Evolutionary conservation across 177 flowering plant genomes (phyloP).

Genomic region (Telopea speciosissima): DNA sequence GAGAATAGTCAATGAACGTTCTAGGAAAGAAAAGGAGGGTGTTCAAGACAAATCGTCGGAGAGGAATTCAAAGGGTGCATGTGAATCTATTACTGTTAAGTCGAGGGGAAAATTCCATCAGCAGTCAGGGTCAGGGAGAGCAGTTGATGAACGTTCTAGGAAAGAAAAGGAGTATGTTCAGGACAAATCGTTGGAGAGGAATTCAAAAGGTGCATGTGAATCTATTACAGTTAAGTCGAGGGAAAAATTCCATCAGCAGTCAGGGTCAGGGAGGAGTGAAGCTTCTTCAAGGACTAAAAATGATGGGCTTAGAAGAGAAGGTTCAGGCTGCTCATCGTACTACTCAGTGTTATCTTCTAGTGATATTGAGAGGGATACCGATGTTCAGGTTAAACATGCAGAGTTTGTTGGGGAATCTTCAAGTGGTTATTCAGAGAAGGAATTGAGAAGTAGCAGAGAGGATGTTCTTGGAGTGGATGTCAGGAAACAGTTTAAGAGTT

Average conservation of each 20-base stretch:
- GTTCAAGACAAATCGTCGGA: conserved; percentile 19
- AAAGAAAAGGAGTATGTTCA: conserved; percentile 26
- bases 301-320: conserved; percentile 17
- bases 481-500: conserved; percentile 21
- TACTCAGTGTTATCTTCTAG: conserved; percentile 47
- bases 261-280: conserved; percentile 28
- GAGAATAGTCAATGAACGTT: conserved; percentile 17
- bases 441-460: conserved; percentile 18
- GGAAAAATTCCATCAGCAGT: conserved; percentile 19
- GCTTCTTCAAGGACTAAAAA: too few relatives aligned
- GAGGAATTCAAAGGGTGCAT: conserved; percentile 20
- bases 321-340: conserved; percentile 60
- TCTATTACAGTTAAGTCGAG: conserved; percentile 16
- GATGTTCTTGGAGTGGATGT: conserved; percentile 13
- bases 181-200: conserved; percentile 23
- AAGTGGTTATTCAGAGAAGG: conserved; percentile 11
- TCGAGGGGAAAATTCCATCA: conserved; percentile 7
- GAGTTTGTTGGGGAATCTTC: conserved; percentile 29
- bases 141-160: conserved; percentile 14
- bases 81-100: conserved; percentile 12
- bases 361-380: conserved; percentile 41
- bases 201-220: conserved; percentile 16
- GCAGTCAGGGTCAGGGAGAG: conserved; percentile 17
- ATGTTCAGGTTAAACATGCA: conserved; percentile 25
- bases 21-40: conserved; percentile 23